A percentile compares a stretch with the other conserved stretches of the same genome.
Conservation (phyloP, 2,329 filamentous ascomycete species). For the Diplodia seriata region DNA sequence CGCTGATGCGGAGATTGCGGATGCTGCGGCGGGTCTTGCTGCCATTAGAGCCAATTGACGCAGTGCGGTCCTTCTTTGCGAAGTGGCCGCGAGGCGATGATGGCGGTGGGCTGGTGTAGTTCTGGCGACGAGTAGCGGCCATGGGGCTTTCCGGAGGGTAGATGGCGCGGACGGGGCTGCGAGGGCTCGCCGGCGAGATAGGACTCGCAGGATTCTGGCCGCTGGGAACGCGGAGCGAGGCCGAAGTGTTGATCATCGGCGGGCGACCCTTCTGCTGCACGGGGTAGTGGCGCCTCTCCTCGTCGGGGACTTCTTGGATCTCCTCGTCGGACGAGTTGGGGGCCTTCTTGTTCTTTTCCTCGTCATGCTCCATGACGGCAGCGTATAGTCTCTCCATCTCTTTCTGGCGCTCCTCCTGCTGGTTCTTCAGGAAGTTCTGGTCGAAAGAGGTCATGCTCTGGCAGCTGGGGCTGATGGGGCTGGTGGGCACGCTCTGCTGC, state of each 20-base stretch:
- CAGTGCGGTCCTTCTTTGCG: constrained; percentile 44
- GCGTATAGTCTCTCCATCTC: constrained; percentile 92
- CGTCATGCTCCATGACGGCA: constrained; percentile 88
- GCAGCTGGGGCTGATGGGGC: constrained; percentile 47
- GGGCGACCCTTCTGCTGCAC: constrained; percentile 20
- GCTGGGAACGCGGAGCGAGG: constrained; percentile 20
- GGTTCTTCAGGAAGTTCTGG: constrained; percentile 74
- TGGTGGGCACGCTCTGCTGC: constrained; percentile 45
- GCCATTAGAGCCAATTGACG: constrained; percentile 48
- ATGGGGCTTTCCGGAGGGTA: constrained; percentile 50
- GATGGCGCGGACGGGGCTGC: constrained; percentile 55
- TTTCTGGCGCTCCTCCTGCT: constrained; percentile 76
- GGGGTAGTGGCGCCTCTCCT: constrained; percentile 36
- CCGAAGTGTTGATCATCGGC: constrained; percentile 41
- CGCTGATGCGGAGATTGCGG: constrained; percentile 64
- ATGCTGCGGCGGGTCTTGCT: constrained; percentile 55
- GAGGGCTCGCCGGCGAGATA: constrained; percentile 47
- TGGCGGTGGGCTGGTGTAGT: constrained; percentile 14
- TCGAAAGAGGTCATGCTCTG: constrained; percentile 77
- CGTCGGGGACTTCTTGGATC: constrained; percentile 32
- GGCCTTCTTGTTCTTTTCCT: constrained; percentile 52
- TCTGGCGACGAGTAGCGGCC: constrained; percentile 19
- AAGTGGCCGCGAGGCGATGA: constrained; percentile 46
- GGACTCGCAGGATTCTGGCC: constrained; percentile 36
- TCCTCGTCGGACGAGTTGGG: constrained; percentile 37